Percentiles rank a stretch among this genome's conserved stretches.
phyloP scores from a whole-genome alignment of 2,329 filamentous ascomycete species.

The Nothomitra cinnamomea region DNA sequence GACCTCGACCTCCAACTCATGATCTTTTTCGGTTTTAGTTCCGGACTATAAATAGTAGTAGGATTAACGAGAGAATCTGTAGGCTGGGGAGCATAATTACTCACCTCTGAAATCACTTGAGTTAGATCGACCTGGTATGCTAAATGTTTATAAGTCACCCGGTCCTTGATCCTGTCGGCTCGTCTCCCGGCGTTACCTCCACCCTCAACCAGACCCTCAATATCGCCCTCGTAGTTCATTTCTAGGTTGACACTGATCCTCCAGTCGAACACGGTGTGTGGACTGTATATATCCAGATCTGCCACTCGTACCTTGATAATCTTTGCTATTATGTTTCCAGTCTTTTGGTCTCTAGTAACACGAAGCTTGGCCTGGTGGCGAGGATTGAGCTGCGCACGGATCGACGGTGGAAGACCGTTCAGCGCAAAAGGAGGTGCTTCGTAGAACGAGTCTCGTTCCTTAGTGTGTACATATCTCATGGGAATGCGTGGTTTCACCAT shows the following conservation, averaged over 20 bases:
- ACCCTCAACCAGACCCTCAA: conserved; percentile 33
- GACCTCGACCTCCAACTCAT: conserved; percentile 69
- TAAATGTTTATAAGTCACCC: conserved; percentile 77
- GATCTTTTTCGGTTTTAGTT: conserved; percentile 39
- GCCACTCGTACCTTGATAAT: conserved; percentile 85
- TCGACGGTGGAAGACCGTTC: conserved; percentile 43
- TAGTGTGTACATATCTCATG: conserved; percentile 66
- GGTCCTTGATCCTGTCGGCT: conserved; percentile 63
- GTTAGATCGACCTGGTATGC: conserved; percentile 86
- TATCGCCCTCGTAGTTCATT: conserved; percentile 62
- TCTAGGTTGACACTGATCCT: conserved; percentile 90
- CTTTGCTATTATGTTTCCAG: conserved; percentile 51
- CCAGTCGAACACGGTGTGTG: conserved; percentile 64
- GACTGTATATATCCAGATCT: conserved; percentile 77
- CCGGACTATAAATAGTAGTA: neutral
- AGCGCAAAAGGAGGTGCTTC: conserved; percentile 47
- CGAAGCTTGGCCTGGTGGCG: conserved; percentile 47
- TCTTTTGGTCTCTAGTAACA: conserved; percentile 61
- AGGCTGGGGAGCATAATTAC: conserved; percentile 6
- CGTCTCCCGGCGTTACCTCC: conserved; percentile 25
- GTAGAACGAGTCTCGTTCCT: conserved; percentile 71
- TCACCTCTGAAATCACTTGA: conserved; percentile 50
- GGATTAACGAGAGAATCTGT: neutral
- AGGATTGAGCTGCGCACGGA: conserved; percentile 42
- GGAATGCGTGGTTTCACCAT: conserved; percentile 32